Evolutionary conservation across 2,329 filamentous ascomycete genomes (phyloP).

Genomic region (Penicillium sp.): DNA sequence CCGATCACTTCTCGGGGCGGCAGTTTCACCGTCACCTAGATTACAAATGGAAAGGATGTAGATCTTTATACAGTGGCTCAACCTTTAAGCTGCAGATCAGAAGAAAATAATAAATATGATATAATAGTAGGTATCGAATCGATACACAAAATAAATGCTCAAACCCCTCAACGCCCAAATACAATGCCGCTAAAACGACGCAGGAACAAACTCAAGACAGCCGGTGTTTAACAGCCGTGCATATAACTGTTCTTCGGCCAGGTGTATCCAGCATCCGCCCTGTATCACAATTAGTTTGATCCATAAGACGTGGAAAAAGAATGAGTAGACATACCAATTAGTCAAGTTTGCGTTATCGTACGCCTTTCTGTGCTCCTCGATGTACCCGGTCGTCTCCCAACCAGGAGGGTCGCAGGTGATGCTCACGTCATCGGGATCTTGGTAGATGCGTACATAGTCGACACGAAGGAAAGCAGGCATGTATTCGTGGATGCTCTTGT

Average conservation of each 20-base stretch:
- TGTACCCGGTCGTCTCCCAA: constrained; percentile 67
- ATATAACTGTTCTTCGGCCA: constrained; percentile 65
- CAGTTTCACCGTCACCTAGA: no score
- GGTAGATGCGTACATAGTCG: constrained; percentile 70
- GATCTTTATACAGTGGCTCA: no score
- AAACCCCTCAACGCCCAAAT: constrained; percentile 25
- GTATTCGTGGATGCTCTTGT: constrained; percentile 55
- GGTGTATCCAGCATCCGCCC: constrained; percentile 51
- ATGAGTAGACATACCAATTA: constrained; percentile 51
- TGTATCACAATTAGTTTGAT: constrained; percentile 18
- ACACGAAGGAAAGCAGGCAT: constrained; percentile 66
- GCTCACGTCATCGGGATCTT: constrained; percentile 57
- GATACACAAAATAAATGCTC: constrained; percentile 7
- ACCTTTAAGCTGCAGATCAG: not conserved
- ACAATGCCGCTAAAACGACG: constrained; percentile 30
- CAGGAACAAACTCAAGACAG: constrained; percentile 7
- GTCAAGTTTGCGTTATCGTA: constrained; percentile 66
- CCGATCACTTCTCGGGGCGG: no score
- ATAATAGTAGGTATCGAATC: constrained; percentile 11
- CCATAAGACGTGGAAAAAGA: not conserved
- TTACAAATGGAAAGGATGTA: no score
- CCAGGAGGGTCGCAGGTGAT: constrained; percentile 67
- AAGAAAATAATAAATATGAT: constrained; percentile 4
- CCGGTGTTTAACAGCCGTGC: constrained; percentile 49
- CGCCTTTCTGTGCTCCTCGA: constrained; percentile 58